Evolutionary conservation across 306 rosid species (phyloP).

Genomic region (Malus orientalis): DNA sequence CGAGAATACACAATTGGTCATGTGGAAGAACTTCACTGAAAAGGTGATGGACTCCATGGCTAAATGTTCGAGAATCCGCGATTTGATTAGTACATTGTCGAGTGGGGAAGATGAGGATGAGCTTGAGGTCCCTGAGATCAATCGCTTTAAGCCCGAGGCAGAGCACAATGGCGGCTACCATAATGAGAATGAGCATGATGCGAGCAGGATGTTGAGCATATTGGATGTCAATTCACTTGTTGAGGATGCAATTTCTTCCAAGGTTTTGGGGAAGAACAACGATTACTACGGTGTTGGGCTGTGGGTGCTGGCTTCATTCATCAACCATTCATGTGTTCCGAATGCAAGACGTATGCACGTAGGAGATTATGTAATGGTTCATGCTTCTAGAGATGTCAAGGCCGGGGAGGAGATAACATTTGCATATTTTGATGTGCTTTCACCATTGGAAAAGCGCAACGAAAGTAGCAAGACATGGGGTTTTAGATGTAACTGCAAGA

Average conservation of each 20-base stretch:
- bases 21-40: slow-evolving; percentile 84
- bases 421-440: slow-evolving; percentile 56
- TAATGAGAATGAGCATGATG: slow-evolving; percentile 27
- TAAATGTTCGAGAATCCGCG: slow-evolving; percentile 36
- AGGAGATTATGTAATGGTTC: slow-evolving; percentile 67
- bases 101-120: slow-evolving; percentile 60
- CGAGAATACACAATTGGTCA: slow-evolving; percentile 68
- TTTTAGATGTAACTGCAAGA: slow-evolving; percentile 60
- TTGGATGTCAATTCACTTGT: slow-evolving; percentile 83
- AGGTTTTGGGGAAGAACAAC: slow-evolving; percentile 60
- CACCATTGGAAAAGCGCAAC: slow-evolving; percentile 37
- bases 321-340: slow-evolving; percentile 80
- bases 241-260: slow-evolving; percentile 56
- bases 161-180: neutral
- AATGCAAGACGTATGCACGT: slow-evolving; percentile 68
- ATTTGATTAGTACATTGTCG: slow-evolving; percentile 47
- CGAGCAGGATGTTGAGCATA: slow-evolving; percentile 36
- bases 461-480: slow-evolving; percentile 67
- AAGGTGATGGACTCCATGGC: slow-evolving; percentile 34
- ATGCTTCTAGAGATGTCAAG: slow-evolving; percentile 73
- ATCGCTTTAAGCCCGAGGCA: slow-evolving; percentile 43
- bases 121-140: slow-evolving; percentile 59
- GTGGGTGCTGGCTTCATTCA: slow-evolving; percentile 68
- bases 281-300: slow-evolving; percentile 72
- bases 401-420: slow-evolving; percentile 80